Percentiles rank a stretch among this genome's conserved stretches.
Evolutionary conservation across 2,329 filamentous ascomycete genomes (phyloP).

Genomic region (Diaporthe citriasiana): DNA sequence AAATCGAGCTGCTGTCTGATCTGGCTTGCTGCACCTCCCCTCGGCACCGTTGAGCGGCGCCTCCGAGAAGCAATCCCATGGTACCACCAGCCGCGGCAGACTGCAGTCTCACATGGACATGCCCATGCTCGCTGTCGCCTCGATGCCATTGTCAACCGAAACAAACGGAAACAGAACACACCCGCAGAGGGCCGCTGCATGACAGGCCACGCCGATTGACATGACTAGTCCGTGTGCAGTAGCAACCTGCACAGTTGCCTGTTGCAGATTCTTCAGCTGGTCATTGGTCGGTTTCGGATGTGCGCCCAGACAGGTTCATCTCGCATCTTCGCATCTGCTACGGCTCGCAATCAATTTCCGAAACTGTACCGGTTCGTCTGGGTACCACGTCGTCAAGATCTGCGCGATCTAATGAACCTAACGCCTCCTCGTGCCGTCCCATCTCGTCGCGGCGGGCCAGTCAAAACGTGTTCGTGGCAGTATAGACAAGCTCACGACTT

Average conservation of each 20-base stretch:
- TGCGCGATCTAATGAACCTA: slow-evolving; percentile 19
- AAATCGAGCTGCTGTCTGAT: slow-evolving; percentile 31
- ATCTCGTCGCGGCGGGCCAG: slow-evolving; percentile 4
- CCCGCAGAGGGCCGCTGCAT: slow-evolving; percentile 36
- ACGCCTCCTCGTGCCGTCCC: slow-evolving; percentile 23
- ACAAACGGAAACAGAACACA: slow-evolving; percentile 37
- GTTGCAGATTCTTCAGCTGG: slow-evolving; percentile 26
- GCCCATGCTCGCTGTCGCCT: slow-evolving; percentile 31
- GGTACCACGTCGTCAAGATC: slow-evolving; percentile 34
- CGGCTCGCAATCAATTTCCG: slow-evolving; percentile 34
- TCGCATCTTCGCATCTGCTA: slow-evolving; percentile 34
- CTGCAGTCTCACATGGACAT: slow-evolving; percentile 40
- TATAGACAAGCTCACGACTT: background rate
- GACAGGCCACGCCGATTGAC: slow-evolving; percentile 33
- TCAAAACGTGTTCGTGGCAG: slow-evolving; percentile 8
- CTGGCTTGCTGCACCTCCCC: slow-evolving; percentile 30
- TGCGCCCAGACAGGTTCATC: slow-evolving; percentile 37
- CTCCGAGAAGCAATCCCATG: slow-evolving; percentile 24
- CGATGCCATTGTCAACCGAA: slow-evolving; percentile 32
- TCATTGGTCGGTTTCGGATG: slow-evolving; percentile 28
- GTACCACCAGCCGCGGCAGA: slow-evolving; percentile 34
- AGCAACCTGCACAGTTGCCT: slow-evolving; percentile 32
- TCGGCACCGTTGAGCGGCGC: slow-evolving; percentile 24
- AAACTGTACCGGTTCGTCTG: slow-evolving; percentile 21
- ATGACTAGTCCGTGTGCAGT: slow-evolving; percentile 33